Evolutionary conservation across 805 yeast genomes (phyloP).

Genomic region (Ogataea polymorpha): DNA sequence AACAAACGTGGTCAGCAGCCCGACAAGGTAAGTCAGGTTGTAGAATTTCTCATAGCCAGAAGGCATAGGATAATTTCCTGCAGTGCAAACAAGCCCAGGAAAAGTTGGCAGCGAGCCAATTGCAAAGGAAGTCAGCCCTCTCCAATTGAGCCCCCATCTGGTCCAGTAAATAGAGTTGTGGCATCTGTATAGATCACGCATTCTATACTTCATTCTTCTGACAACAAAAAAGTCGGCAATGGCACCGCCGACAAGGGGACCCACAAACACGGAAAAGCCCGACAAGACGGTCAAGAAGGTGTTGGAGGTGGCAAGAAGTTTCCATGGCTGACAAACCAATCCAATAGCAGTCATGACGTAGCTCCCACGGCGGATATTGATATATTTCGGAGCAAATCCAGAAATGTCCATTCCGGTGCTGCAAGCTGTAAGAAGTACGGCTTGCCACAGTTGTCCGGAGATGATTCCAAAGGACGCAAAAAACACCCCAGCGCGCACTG

Average conservation of each 20-base stretch:
- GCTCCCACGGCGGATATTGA: slow-evolving; percentile 47
- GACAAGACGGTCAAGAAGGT: slow-evolving; percentile 64
- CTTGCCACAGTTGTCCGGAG: slow-evolving; percentile 38
- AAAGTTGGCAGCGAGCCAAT: slow-evolving; percentile 18
- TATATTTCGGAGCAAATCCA: slow-evolving; percentile 42
- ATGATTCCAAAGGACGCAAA: slow-evolving; percentile 40
- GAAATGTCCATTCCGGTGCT: slow-evolving; percentile 52
- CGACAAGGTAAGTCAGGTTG: slow-evolving; percentile 16
- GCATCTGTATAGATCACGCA: slow-evolving; percentile 22
- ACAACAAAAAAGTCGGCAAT: slow-evolving; percentile 25
- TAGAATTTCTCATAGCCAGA: slow-evolving; percentile 13
- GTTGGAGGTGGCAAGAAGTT: slow-evolving; percentile 34
- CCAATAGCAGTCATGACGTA: slow-evolving; percentile 35
- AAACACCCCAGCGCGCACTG: slow-evolving; percentile 47
- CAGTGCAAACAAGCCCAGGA: slow-evolving; percentile 19
- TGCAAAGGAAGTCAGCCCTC: slow-evolving; percentile 14
- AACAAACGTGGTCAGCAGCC: slow-evolving; percentile 9
- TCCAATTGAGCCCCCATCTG: slow-evolving; percentile 19
- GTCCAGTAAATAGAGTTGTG: slow-evolving; percentile 16
- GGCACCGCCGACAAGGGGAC: slow-evolving; percentile 23
- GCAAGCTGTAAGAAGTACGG: slow-evolving; percentile 38
- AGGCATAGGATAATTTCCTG: slow-evolving; percentile 13
- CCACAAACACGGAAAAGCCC: slow-evolving; percentile 69
- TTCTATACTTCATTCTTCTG: slow-evolving; percentile 32
- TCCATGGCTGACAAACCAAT: slow-evolving; percentile 41